Base-by-base conservation (phyloP, 495 filamentous ascomycete genomes). In the Filosporella fistucella region DNA sequence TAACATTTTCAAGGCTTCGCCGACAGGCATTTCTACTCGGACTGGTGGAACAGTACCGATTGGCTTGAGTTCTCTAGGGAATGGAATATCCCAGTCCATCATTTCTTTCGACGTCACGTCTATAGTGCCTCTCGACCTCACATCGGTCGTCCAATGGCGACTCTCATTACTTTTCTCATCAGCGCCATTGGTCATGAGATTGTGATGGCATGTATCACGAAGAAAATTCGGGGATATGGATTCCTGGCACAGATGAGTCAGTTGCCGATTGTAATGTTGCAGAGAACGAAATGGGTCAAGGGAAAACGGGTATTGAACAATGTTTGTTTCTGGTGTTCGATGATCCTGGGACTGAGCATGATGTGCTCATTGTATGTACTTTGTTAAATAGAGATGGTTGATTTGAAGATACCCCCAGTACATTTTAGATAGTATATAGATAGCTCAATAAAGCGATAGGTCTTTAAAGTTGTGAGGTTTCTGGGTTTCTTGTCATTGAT, bases 71-170 rank as follows among this genome's bases (percentile, higher is more conserved):
- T 98, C 66, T 91, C 85, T 16, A 77, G 93, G 45, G 90, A 97
- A 70, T 98, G 93, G 93, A 98, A 98, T 62, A 82, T 95, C 34
- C 93, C 93, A 38, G 93, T 98, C n/a, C 94, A 98, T 71, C 85
- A 91, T 62, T 98, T 96, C 72, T 82, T 98, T 54, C 81, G 93
- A 8, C 80, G 93, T 11, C 93, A 98, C 64, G 93, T 98, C 54
- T 98, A 97, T 68, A 82, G 76, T 42, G 88, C 88, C 2, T 83
- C 84, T 24, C 74, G 85, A 25, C 75, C 77, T 11, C 77, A 85
- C 56, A 82, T 93, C 55, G 88, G 86, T 34, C 76, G 86, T 24
- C 79, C 82, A 2, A 73, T 87, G 35, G 91, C 93, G 16, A 96
- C 89, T 43, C 68, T 91, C 46, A 88, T 95, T 51, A 97, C 93